Base-by-base conservation (phyloP, 306 rosid genomes). In the Erythrophleum fordii region DNA sequence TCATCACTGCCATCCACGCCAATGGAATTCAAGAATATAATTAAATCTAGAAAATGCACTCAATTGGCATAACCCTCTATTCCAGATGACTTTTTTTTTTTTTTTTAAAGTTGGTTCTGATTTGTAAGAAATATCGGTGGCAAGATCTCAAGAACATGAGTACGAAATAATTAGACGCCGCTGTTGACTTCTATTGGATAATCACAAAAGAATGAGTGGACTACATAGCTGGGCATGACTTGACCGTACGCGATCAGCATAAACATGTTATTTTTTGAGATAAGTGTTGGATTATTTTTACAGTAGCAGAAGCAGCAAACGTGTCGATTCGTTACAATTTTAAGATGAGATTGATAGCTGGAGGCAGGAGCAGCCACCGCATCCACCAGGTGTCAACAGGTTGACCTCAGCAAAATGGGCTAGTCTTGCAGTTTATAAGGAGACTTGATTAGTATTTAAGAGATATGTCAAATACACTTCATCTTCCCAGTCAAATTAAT, bases 201-300 rank as follows among this genome's bases (percentile, higher is more conserved):
- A 69, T 53, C 44, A 60, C 28, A 37, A 8, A 56, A n/a, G 59
- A 35, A 59, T 48, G 22, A 7, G 76, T 25, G 18, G 2, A 66
- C 18, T 12, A 56, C 23, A 4, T 31, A 52, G 75, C 52, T 64
- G 71, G 75, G 62, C 28, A 22, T 26, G 44, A 28, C 26, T 72
- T 39, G 73, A 66, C 34, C 69, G 73, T 51, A 31, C 66, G 41
- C 9, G 69, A 79, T 79, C 74, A 77, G 56, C 82, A 78, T 74
- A 23, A 14, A 49, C 48, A 9, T 68, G 51, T 2, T 25, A 44
- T 6, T 37, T 51, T 48, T 39, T 1, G 25, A 20, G 29, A 67
- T 12, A 42, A 5, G 73, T 2, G 34, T 22, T 6, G 35, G 4
- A 41, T 22, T 41, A 67, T 41, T 39, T n/a, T 37, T 37, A 39